Conservation (phyloP, 2,329 filamentous ascomycete species). For the Venturia aucupariae region DNA sequence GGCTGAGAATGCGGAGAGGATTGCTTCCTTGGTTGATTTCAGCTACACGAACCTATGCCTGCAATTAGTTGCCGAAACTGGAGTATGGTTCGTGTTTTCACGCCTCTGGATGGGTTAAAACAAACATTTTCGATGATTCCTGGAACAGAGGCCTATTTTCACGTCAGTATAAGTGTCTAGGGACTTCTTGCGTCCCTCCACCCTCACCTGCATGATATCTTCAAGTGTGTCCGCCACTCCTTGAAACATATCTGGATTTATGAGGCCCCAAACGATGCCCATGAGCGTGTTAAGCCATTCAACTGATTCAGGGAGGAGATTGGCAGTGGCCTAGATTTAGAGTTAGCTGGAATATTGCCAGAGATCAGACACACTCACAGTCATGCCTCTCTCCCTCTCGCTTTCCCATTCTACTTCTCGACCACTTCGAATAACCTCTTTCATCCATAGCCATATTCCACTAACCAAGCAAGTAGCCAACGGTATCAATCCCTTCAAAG, state of each 20-base stretch:
- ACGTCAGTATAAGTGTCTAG: too few relatives aligned
- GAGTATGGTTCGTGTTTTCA: conserved; percentile 61
- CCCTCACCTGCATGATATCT: too few relatives aligned
- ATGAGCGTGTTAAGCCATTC: conserved; percentile 90
- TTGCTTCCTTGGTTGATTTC: conserved; percentile 93
- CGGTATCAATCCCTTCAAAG: conserved; percentile 66
- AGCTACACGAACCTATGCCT: conserved; percentile 53
- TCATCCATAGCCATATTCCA: conserved; percentile 81
- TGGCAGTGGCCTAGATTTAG: conserved; percentile 58
- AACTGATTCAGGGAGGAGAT: conserved; percentile 85
- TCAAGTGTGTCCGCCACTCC: conserved; percentile 84
- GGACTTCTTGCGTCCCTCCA: too few relatives aligned
- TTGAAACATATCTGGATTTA: conserved; percentile 94
- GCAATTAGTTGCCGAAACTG: conserved; percentile 43
- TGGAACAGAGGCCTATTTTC: conserved; percentile 63
- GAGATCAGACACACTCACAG: conserved; percentile 36
- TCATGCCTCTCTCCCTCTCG: conserved; percentile 76
- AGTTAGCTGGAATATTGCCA: not conserved
- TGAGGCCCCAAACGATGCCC: conserved; percentile 75
- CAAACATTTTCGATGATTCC: conserved; percentile 80
- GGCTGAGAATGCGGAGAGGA: conserved; percentile 76
- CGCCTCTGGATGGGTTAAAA: not conserved
- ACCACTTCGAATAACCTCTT: conserved; percentile 74
- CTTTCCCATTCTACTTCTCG: conserved; percentile 79
- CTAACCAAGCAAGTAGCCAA: conserved; percentile 62